Evolutionary conservation across 108 stramenopile genomes (phyloP).

Genomic region (Heterococcus sp.): DNA sequence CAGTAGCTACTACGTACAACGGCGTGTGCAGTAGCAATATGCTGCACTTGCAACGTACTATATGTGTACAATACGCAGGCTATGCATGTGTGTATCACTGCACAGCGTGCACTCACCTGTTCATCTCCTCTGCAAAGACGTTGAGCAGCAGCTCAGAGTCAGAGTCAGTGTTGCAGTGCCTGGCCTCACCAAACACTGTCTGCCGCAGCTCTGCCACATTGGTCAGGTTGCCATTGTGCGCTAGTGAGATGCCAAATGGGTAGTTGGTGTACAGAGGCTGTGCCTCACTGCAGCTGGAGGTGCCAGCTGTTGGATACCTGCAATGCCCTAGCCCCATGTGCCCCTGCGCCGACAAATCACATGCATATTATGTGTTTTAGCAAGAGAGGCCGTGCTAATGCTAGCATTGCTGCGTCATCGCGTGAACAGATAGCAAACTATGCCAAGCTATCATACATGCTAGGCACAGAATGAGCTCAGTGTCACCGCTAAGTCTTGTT

Average conservation of each 20-base stretch:
- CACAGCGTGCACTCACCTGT: slow-evolving; percentile 17
- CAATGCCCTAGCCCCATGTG: slow-evolving; percentile 82
- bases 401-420: too few species aligned
- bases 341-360: background rate
- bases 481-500: too few species aligned
- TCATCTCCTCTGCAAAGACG: slow-evolving; percentile 89
- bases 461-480: too few species aligned
- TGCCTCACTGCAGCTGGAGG: slow-evolving; percentile 39
- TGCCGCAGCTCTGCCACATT: slow-evolving; percentile 57
- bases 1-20: too few species aligned
- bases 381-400: too few species aligned
- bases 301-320: slow-evolving; percentile 95
- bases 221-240: slow-evolving; percentile 97
- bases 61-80: too few species aligned
- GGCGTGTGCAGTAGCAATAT: too few species aligned
- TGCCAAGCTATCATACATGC: too few species aligned
- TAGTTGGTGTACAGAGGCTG: slow-evolving; percentile 95
- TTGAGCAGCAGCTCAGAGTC: slow-evolving; percentile 95
- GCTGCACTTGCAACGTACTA: too few species aligned
- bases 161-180: slow-evolving; percentile 94
- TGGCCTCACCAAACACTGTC: slow-evolving; percentile 32
- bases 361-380: too few species aligned
- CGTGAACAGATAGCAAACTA: too few species aligned
- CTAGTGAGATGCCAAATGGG: slow-evolving; percentile 92
- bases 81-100: too few species aligned